Base-by-base conservation (phyloP, 129 eudicot genomes). In the Dittrichia graveolens region DNA sequence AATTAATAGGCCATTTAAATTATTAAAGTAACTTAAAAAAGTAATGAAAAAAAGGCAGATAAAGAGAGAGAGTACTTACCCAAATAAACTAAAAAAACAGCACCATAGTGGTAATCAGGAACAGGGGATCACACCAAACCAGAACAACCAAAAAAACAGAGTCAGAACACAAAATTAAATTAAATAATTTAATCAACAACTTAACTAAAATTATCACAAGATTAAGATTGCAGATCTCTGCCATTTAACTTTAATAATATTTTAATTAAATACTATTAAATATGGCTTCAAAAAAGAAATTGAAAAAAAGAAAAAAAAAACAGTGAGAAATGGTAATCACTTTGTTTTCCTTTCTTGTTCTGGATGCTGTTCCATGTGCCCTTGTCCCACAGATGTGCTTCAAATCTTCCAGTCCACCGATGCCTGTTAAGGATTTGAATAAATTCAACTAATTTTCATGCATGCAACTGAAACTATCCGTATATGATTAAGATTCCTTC, bases 381-480 rank as follows among this genome's bases (percentile, higher is more conserved):
- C 81, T 87, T 93, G 85, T 93, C 98, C 98, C 98, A 93, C 7
- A 93, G 86, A 73, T 93, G 98, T 31, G 98, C 97, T 68, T 94
- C 98, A 85, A 67, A 94, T 67, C 97, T 86, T 64, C 96, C 96
- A 3, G 98, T 88, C 94, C 95, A 88, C 75, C 91, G 75, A 55
- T 94, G 98, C 83, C 98, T 94, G 87, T 58, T 63, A 31, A 64
- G 42, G 14, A 41, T 72, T 67, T 45, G 61, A 5, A 16, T 39
- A 0, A 67, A 44, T 67, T 71, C 70, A 31, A 9, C 45, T 58
- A 53, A 61, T 69, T 43, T 70, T 49, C 50, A 61, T 78, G 81
- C 84, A 78, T 79, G 82, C 81, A 82, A 60, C 42, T 60, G 16
- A 52, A 55, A 67, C 66, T 57, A 39, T 24, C 1, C 2, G 65